Evolutionary conservation across 2,329 filamentous ascomycete species (phyloP), one percentile per base, ranked within the genome.

Genomic region (Diaporthe sp.): DNA sequence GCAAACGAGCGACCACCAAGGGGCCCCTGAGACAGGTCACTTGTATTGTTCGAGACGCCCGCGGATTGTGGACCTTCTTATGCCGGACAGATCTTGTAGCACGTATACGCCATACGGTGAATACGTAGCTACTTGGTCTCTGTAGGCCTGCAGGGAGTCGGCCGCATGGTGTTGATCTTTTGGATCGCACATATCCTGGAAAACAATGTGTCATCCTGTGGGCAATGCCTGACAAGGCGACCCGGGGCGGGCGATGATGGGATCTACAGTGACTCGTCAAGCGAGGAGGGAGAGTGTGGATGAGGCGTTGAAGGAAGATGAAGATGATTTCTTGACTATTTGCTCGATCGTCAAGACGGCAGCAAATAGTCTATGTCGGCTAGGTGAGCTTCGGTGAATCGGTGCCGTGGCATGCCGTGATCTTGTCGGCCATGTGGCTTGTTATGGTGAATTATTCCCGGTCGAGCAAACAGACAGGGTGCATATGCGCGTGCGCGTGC

Each of bases 221-320:
- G 42, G 64, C 64, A 52, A 28, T 52, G 64, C 64, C 45, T 67
- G 45, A 67, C 64, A 67, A 9, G 30, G 64, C 64, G 64, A 50
- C 28, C 42, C 64, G 64, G 64, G 30, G 33, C 52, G 64, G 64
- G 64, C 64, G 64, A 67, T 38, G 64, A 52, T 38, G 33, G 15
- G 64, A 67, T 67, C 64, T 52, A 67, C 64, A 67, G 64, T 45
- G 64, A 19, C 30, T 28, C 19, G 45, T 50, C 42, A 67, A 52
- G 64, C 64, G 64, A 67, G 22, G 30, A 25, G 12, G 30, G 30
- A 52, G 45, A 25, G 15, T 7, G n/a, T 38, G 38, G 35, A 64
- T n/a, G 58, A 19, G 22, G 28, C 2, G 5, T 19, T 64, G 38
- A 7, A 12, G 8, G 45, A 30, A 22, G 58, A 64, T 30, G 22